Percentiles rank a stretch among this genome's conserved stretches.
phyloP scores from a whole-genome alignment of 2,329 filamentous ascomycete species.

The Immersiporthe knoxdaviesiana region DNA sequence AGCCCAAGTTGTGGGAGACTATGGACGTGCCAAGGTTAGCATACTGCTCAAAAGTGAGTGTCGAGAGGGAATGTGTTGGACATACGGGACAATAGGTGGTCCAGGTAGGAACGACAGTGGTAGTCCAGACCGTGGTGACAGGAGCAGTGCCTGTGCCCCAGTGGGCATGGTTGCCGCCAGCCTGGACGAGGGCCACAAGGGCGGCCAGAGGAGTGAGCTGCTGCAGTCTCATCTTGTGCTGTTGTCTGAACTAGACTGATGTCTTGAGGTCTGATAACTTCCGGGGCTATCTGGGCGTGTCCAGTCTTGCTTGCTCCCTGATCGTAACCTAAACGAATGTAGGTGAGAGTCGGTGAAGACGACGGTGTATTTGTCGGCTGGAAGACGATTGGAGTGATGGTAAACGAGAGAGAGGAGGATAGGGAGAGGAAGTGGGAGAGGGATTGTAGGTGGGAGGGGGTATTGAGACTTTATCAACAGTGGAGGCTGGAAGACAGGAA shows the following conservation, averaged over 20 bases:
- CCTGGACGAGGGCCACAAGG: conserved; percentile 25
- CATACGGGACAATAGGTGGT: conserved; percentile 50
- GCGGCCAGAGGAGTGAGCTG: conserved; percentile 25
- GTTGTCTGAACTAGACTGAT: background rate
- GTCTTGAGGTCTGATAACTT: background rate
- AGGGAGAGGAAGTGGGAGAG: conserved; percentile 2
- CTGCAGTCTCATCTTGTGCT: conserved; percentile 32
- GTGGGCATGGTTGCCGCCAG: conserved; percentile 27
- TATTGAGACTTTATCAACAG: conserved; percentile 22
- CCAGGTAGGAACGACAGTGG: conserved; percentile 43
- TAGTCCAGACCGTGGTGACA: conserved; percentile 39
- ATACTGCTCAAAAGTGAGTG: background rate
- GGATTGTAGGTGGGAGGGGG: conserved; percentile 8
- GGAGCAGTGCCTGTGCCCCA: conserved; percentile 29
- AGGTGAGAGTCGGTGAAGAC: conserved; percentile 24
- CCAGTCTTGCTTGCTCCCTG: background rate
- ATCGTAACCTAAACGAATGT: conserved; percentile 15
- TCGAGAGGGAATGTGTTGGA: conserved; percentile 19
- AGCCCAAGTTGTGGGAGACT: conserved; percentile 44
- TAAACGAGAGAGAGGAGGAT: conserved; percentile 9
- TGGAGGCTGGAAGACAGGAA: conserved; percentile 2
- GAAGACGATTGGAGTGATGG: conserved; percentile 22
- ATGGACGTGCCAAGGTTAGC: conserved; percentile 23
- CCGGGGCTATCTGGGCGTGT: background rate
- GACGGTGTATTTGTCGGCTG: conserved; percentile 17